Evolutionary conservation across 108 stramenopile genomes (phyloP), one percentile per base, ranked within the genome.

Genomic region (Conticribra weissflogii): DNA sequence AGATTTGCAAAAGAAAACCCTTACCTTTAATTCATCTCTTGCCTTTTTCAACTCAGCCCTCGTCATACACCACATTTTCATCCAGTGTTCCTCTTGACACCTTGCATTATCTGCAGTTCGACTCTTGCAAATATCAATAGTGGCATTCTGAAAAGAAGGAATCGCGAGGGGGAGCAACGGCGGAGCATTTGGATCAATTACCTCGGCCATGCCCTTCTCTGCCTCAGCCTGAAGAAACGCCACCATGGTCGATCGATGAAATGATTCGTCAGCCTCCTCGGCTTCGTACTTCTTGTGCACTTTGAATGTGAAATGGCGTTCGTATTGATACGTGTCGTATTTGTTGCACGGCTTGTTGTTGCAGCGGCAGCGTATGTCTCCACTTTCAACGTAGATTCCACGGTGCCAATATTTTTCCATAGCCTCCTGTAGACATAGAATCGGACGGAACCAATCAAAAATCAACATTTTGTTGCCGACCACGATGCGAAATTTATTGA

Each of bases 271-370:
- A 15, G 58, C 49, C 12, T 44, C 44, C 15, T 59, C 59, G 22
- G 49, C 59, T 33, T 70, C 69, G 41, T 70, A 70, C 59, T 59
- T 59, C 33, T 34, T 34, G 59, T 70, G 69, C 16, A 56, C 57
- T 50, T 70, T 70, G 69, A 70, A 70, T 25, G 27, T 25, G 21
- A 70, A 70, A 59, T 70, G 69, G 3, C 69, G 69, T 23, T 56
- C 49, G 69, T 70, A 70, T 22, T 57, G 56, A 31, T 70, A 70
- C 3, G 59, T 33, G 59, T 70, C 69, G 59, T 59, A 70, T 25
- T 70, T 70, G 59, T 70, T 29, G 47, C 46, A 59, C 5, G 57
- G 57, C 32, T 70, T 70, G 59, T 70, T 56, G 32, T 70, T 70
- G 51, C 69, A 70, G 48, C 57, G 50, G 48, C 69, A 70, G n/a